Evolutionary conservation across 768 basidiomycete genomes (phyloP).

Genomic region (Termitomyces sp.): DNA sequence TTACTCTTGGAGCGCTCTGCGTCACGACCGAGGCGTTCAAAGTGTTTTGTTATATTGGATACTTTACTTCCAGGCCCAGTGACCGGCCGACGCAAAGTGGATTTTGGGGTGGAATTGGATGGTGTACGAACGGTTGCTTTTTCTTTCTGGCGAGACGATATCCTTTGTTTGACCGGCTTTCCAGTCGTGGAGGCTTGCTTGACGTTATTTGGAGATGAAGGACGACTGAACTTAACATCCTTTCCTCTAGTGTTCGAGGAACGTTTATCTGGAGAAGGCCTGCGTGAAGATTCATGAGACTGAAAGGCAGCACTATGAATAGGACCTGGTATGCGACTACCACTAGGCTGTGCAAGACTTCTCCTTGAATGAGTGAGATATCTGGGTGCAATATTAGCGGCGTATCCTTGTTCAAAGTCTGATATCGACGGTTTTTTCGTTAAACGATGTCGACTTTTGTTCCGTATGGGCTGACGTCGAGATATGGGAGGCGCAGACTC

Average conservation of each 20-base stretch:
- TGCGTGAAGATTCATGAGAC: conserved; percentile 57
- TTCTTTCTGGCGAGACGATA: conserved; percentile 32
- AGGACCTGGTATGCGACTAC: conserved; percentile 51
- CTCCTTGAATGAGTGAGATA: conserved; percentile 56
- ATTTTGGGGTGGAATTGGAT: conserved; percentile 37
- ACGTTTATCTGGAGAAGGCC: conserved; percentile 72
- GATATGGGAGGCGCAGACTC: conserved; percentile 41
- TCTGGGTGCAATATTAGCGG: conserved; percentile 83
- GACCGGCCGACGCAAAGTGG: conserved; percentile 49
- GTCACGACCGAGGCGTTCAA: conserved; percentile 77
- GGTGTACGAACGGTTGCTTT: conserved; percentile 21
- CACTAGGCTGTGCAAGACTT: conserved; percentile 26
- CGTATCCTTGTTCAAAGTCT: conserved; percentile 89
- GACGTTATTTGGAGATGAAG: conserved; percentile 38
- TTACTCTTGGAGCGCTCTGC: conserved; percentile 69
- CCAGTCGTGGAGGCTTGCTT: conserved; percentile 21
- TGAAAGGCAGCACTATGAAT: conserved; percentile 39
- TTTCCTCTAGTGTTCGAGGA: conserved; percentile 25
- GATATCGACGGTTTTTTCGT: conserved; percentile 61
- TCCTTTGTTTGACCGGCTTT: conserved; percentile 33
- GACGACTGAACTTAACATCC: conserved; percentile 38
- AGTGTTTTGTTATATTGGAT: conserved; percentile 84
- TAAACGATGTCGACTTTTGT: conserved; percentile 44
- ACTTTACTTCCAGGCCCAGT: conserved; percentile 61
- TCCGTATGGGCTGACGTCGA: conserved; percentile 35